Conservation (phyloP, 352 stramenopile genomes). For the Halophytophthora batemanensis region DNA sequence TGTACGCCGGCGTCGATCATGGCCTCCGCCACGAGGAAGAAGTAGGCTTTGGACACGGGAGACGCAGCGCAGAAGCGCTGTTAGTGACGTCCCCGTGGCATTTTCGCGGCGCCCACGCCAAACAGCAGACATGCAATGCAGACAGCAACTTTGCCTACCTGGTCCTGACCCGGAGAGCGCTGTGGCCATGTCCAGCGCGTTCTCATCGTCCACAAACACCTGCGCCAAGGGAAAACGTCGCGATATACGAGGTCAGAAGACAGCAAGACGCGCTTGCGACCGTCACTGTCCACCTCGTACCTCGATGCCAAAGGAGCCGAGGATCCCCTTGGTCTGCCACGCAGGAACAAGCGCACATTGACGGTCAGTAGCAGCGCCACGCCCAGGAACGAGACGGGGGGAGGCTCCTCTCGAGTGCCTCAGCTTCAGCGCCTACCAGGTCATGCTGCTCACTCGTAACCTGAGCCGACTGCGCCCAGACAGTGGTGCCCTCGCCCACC, state of each 20-base stretch:
- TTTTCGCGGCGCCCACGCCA: neutral
- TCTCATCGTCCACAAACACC: conserved; percentile 94
- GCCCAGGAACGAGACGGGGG: conserved; percentile 5
- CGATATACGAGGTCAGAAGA: neutral
- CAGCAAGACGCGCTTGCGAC: neutral
- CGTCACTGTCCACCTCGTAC: conserved; percentile 13
- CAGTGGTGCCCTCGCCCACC: conserved; percentile 94
- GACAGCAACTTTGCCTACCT: conserved; percentile 21
- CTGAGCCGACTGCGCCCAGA: conserved; percentile 86
- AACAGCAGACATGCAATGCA: neutral
- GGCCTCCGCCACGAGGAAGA: conserved; percentile 94
- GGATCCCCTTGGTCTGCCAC: conserved; percentile 75
- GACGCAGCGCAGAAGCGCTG: neutral
- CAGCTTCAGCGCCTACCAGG: conserved; percentile 24
- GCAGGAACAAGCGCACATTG: neutral
- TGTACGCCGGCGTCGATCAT: conserved; percentile 96
- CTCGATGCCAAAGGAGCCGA: conserved; percentile 90
- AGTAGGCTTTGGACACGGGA: conserved; percentile 76
- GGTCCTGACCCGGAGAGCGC: conserved; percentile 92
- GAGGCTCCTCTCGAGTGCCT: no score
- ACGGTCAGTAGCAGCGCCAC: neutral
- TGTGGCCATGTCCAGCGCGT: conserved; percentile 94
- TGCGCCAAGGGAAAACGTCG: conserved; percentile 5
- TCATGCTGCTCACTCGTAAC: conserved; percentile 75
- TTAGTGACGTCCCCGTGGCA: neutral